Base-by-base conservation (phyloP, 441 rosid genomes). In the Pelargonium australe region DNA sequence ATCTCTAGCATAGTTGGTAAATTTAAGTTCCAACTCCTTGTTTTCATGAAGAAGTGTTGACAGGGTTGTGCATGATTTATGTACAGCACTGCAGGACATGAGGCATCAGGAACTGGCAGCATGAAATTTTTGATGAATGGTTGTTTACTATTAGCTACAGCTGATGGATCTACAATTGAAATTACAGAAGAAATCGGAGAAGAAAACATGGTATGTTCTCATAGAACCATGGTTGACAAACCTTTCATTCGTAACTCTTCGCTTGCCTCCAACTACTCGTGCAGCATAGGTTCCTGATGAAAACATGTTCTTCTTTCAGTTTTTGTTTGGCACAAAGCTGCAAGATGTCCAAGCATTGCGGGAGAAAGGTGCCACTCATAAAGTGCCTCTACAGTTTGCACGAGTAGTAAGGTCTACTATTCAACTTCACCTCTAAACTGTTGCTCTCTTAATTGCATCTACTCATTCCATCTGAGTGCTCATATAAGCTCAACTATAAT, bases 101-200 rank as follows among this genome's bases (percentile, higher is more conserved):
- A 85, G 83, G 87, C 89, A 65, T 83, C 87, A 12, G 89, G 89
- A 67, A 85, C 89, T 40, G 75, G 87, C 69, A 67, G 77, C 78
- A 85, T 85, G 89, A 85, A 85, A 68, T 82, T 83, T 69, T 63
- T 79, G 75, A 80, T 85, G 85, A 83, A 82, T 68, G 89, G 89
- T 51, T 78, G 87, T 64, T 64, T 85, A 68, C 83, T 83, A 68
- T 69, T 85, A 69, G 89, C 84, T 13, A 82, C 89, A n/a, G 76
- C 61, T 57, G 89, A 85, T 73, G 89, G 89, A 63, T 79, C 86
- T 9, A 83, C 81, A 8, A 67, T 73, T 47, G 89, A 85, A 79
- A 82, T 85, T 28, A 71, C 72, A 17, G 74, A 83, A 37, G 87
- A 85, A 75, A 74, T 85, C 23, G 89, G 89, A 25, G 73, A 71